Conservation (phyloP, 371 early-diverging fungal species). For the Catenaria anguillulae region DNA sequence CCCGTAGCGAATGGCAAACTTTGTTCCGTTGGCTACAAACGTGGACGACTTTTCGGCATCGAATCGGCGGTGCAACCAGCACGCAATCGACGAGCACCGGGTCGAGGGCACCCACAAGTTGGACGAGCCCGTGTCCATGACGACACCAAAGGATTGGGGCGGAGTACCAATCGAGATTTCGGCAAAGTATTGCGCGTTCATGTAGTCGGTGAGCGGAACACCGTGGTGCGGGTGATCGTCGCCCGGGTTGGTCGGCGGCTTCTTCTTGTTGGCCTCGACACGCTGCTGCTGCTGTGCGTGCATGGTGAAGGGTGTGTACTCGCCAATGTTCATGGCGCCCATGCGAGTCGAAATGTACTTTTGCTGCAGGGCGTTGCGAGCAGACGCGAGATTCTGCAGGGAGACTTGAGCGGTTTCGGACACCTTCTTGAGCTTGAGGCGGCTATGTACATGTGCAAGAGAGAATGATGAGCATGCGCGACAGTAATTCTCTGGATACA, state of each 20-base stretch:
- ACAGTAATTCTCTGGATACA: too few relatives aligned
- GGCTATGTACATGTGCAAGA: not conserved
- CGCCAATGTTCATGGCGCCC: constrained; percentile 13
- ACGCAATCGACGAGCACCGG: constrained; percentile 80
- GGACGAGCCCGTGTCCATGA: constrained; percentile 88
- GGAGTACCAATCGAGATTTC: constrained; percentile 72
- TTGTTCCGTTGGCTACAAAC: constrained; percentile 70
- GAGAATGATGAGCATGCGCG: too few relatives aligned
- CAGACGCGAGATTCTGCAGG: constrained; percentile 42
- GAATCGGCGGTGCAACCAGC: constrained; percentile 76
- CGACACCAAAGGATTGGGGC: constrained; percentile 71
- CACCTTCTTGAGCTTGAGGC: constrained; percentile 57
- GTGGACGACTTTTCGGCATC: constrained; percentile 53
- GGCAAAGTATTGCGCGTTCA: constrained; percentile 80
- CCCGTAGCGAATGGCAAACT: constrained; percentile 81
- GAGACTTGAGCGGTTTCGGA: constrained; percentile 42
- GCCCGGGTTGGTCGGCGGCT: constrained; percentile 8
- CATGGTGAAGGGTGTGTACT: constrained; percentile 9
- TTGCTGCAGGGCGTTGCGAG: constrained; percentile 47
- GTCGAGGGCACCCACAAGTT: constrained; percentile 96
- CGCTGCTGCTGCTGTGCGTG: constrained; percentile 19
- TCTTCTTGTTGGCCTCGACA: constrained; percentile 23
- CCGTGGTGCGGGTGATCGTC: constrained; percentile 43
- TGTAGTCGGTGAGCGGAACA: constrained; percentile 77
- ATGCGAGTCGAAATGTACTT: constrained; percentile 50